Conservation (phyloP, 31 red algal genomes). For the Endocladia muricata region DNA sequence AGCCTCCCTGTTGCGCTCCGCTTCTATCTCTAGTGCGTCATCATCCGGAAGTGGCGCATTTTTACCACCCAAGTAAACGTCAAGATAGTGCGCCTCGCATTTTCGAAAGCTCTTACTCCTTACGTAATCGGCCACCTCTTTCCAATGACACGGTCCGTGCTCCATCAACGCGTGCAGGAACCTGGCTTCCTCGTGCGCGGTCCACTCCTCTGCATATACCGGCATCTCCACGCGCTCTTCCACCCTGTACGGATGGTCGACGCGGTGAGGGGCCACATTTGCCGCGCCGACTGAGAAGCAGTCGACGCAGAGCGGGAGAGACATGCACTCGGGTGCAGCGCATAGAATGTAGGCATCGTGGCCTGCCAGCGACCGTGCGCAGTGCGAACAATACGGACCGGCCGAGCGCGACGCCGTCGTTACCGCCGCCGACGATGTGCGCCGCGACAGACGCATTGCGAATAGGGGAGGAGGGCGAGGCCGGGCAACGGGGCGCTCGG, state of each 20-base stretch:
- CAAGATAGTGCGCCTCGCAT: conserved; percentile 74
- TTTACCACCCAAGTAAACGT: conserved; percentile 59
- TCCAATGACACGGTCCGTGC: conserved; percentile 77
- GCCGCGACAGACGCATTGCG: conserved; percentile 43
- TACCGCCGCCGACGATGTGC: conserved; percentile 7
- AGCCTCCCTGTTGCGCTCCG: neutral
- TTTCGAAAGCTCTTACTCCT: conserved; percentile 54
- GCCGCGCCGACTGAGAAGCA: conserved; percentile 92
- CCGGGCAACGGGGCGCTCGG: neutral
- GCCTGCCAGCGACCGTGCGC: neutral
- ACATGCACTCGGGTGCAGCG: conserved; percentile 31
- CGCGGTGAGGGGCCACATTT: conserved; percentile 50
- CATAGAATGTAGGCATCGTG: conserved; percentile 36
- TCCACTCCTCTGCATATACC: conserved; percentile 70
- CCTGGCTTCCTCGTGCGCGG: conserved; percentile 73
- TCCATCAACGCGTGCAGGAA: conserved; percentile 58
- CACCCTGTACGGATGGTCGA: conserved; percentile 82
- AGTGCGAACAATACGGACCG: conserved; percentile 48
- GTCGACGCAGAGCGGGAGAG: conserved; percentile 73
- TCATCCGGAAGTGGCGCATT: conserved; percentile 42
- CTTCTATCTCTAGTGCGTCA: neutral
- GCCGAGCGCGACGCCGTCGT: neutral
- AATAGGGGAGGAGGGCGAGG: neutral
- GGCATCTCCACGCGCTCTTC: conserved; percentile 32
- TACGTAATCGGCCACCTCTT: conserved; percentile 72